Evolutionary conservation across 2,329 filamentous ascomycete species (phyloP).

Genomic region (Colletotrichum horii): DNA sequence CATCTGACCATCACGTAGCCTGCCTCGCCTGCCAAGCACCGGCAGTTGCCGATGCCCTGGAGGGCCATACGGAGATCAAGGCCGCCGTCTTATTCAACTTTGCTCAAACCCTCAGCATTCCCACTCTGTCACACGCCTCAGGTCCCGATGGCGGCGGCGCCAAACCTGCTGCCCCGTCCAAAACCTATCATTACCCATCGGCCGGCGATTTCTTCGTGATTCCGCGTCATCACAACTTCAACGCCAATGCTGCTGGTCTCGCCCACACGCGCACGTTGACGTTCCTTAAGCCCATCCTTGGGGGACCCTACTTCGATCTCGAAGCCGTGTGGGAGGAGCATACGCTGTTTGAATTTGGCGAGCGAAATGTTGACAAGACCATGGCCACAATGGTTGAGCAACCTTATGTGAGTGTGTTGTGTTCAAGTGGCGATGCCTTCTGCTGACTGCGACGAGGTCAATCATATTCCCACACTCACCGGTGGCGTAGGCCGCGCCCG

Average conservation of each 20-base stretch:
- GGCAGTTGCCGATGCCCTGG: background rate
- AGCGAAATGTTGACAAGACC: conserved; percentile 71
- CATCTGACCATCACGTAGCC: background rate
- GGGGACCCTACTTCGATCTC: conserved; percentile 74
- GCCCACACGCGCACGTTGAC: conserved; percentile 70
- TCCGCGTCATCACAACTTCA: conserved; percentile 56
- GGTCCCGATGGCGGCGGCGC: background rate
- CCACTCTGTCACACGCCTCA: conserved; percentile 1
- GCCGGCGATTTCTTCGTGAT: conserved; percentile 46
- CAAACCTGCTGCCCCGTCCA: background rate
- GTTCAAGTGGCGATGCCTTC: background rate
- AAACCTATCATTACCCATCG: conserved; percentile 45
- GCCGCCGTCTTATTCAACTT: conserved; percentile 16
- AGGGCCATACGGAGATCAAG: background rate
- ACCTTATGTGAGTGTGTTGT: conserved; percentile 67
- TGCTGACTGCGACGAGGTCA: conserved; percentile 1
- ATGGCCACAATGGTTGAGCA: conserved; percentile 85
- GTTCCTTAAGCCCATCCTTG: conserved; percentile 67
- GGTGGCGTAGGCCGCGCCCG: conserved; percentile 71
- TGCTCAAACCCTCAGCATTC: background rate
- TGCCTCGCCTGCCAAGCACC: background rate
- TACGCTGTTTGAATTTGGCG: conserved; percentile 72
- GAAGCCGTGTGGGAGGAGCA: conserved; percentile 84
- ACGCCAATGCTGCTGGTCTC: conserved; percentile 59
- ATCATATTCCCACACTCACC: conserved; percentile 47